phyloP scores from a whole-genome alignment of 179 eudicot genomes.

The Beta macrorhiza region DNA sequence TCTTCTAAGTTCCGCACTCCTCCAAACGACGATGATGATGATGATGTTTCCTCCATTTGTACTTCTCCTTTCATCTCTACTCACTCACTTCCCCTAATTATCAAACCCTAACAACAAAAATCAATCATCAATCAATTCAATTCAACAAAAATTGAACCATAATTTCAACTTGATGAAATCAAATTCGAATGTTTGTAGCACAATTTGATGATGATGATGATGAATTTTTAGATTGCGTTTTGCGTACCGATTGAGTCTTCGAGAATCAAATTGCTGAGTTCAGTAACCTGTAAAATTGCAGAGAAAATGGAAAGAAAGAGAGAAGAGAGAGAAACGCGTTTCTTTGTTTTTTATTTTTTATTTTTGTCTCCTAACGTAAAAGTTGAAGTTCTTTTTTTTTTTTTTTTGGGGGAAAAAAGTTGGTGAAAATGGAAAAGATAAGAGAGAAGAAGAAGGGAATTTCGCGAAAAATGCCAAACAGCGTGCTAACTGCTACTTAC shows the following conservation, averaged over 20 bases:
- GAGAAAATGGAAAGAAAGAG: not conserved
- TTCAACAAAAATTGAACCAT: not conserved
- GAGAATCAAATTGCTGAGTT: not conserved
- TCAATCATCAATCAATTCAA: not conserved
- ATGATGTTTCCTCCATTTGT: conserved; percentile 53
- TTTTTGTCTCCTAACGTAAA: not conserved
- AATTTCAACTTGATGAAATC: not conserved
- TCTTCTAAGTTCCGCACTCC: conserved; percentile 21
- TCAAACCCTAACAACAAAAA: conserved; percentile 22
- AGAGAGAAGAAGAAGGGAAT: not conserved
- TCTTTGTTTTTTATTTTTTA: not conserved
- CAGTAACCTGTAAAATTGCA: not conserved
- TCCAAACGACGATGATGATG: conserved; percentile 8
- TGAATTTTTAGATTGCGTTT: not conserved
- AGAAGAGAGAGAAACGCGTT: not conserved
- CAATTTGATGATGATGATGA: not conserved
- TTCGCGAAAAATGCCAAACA: not conserved
- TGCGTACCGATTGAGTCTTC: not conserved
- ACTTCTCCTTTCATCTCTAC: conserved; percentile 49
- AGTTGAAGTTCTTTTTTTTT: not conserved
- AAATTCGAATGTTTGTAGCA: not conserved
- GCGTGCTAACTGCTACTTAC: not conserved
- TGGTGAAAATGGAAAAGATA: not conserved
- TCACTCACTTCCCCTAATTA: not conserved
- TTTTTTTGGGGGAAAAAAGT: not conserved